Percentiles rank a stretch among this genome's conserved stretches.
Conservation (phyloP, 768 basidiomycete species). For the Boletellus sp. region DNA sequence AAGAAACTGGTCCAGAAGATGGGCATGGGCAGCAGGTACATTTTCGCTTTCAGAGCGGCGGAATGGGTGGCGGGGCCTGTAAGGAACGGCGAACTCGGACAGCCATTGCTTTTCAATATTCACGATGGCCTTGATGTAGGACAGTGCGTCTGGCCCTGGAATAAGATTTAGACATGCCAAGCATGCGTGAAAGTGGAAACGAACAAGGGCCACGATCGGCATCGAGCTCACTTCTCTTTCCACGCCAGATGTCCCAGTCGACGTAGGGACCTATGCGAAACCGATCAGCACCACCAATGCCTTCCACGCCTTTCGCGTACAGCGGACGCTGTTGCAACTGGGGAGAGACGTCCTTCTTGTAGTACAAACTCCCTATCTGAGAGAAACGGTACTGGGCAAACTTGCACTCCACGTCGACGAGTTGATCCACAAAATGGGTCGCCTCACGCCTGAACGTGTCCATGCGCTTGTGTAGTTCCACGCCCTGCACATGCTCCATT, state of each 20-base stretch:
- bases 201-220: constrained; percentile 34
- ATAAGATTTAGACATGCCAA: not conserved
- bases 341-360: constrained; percentile 26
- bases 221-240: constrained; percentile 22
- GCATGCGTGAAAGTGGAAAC: constrained; percentile 6
- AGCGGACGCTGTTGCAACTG: constrained; percentile 8
- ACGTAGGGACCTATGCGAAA: constrained; percentile 8
- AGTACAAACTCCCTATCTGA: constrained; percentile 35
- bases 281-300: constrained; percentile 24
- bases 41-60: not conserved
- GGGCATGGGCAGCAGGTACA: constrained; percentile 1
- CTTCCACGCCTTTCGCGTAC: constrained; percentile 26
- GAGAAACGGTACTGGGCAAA: constrained; percentile 24
- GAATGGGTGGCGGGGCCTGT: not conserved
- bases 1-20: not conserved
- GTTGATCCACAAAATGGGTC: not conserved
- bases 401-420: constrained; percentile 21
- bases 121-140: not conserved
- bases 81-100: not conserved
- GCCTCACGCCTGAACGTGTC: not conserved
- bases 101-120: not conserved
- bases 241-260: constrained; percentile 26
- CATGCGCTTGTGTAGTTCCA: not conserved
- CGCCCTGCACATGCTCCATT: not conserved
- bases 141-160: not conserved